Base-by-base conservation (phyloP, 1,139 yeast species). In the Zygosaccharomyces sapae region DNA sequence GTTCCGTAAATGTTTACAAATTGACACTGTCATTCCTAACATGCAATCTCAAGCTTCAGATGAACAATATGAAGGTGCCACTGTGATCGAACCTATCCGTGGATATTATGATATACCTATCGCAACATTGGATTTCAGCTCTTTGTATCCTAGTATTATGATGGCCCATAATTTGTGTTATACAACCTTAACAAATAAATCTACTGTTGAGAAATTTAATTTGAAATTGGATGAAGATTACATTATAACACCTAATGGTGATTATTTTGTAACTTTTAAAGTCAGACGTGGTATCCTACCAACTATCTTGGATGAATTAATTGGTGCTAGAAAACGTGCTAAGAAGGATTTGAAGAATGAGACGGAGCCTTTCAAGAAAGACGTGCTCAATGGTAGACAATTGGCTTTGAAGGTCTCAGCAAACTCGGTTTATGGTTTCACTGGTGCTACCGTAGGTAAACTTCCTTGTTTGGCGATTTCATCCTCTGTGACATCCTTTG, bases 121-220 rank as follows among this genome's bases (percentile, higher is more conserved):
- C 63, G 96, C 98, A 1, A 94, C 99, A 0, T 74, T 94, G 57
- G 99, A 94, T 82, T 94, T 94, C 78, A 89, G 96, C 56, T 88
- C 97, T 41, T 77, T 94, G 75, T 94, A 94, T 67, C 99, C 99
- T 5, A 87, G 97, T 51, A 94, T 94, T 61, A 94, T 94, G 97
- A 92, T 92, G 97, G 98, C 99, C 0, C 99, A 94, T 66, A 94
- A 94, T 66, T 73, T 94, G 50, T 94, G 99, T 67, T 94, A 94
- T 67, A 92, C 98, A 0, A 90, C 98, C 0, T 70, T 92, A 38
- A 69, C 92, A 45, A 85, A 79, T 56, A 80, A 78, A 53, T 79
- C 77, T 38, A 79, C 95, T 0, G 85, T 89, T 34, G 79, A 81
- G 37, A 75, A 86, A 41, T 74, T 84, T 50, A 73, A 73, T 0